Base-by-base conservation (phyloP, 208 protist genomes). In the Leishmania gerbilli region DNA sequence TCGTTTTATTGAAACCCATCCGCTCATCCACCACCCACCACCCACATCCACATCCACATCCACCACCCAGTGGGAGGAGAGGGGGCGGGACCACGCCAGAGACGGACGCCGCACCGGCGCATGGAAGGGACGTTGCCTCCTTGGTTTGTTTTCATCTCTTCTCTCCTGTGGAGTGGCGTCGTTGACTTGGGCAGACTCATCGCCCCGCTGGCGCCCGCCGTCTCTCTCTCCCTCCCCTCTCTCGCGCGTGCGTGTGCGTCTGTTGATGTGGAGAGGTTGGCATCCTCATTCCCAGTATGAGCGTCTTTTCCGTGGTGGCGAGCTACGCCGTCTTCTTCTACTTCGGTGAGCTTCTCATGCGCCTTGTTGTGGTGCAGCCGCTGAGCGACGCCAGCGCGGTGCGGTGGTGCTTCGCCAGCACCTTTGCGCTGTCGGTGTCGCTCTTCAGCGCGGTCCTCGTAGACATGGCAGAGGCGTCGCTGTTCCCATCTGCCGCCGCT, bases 371-470 rank as follows among this genome's bases (percentile, higher is more conserved):
- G 21, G 83, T 85, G 67, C 82, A 85, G 67, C 55, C 76, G n/a
- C 53, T 79, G 2, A 69, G 71, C 8, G 69, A 83, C 24, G 62
- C 72, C 65, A 77, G 65, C 27, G 65, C 79, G 13, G 75, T 74
- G 83, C 80, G 77, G 17, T 84, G 76, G 65, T 80, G 74, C 77
- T 88, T 88, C 60, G 80, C 80, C 45, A 84, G 78, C 67, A 83
- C 76, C 58, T 82, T 88, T 62, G 69, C 84, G 24, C 53, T 84
- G 24, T 84, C 80, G 11, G 11, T 84, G n/a, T 77, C 78, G 17
- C 80, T 84, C 49, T 84, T 88, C 67, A 79, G 42, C 49, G 80
- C 84, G 4, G 76, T 81, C n/a, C 37, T 81, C 37, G 84, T 79
- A 60, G 80, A 82, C 77, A 85, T 85, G 72, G 84, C 72, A 9